phyloP scores from a whole-genome alignment of 2,329 filamentous ascomycete species.

The Ophiostoma fasciatum region DNA sequence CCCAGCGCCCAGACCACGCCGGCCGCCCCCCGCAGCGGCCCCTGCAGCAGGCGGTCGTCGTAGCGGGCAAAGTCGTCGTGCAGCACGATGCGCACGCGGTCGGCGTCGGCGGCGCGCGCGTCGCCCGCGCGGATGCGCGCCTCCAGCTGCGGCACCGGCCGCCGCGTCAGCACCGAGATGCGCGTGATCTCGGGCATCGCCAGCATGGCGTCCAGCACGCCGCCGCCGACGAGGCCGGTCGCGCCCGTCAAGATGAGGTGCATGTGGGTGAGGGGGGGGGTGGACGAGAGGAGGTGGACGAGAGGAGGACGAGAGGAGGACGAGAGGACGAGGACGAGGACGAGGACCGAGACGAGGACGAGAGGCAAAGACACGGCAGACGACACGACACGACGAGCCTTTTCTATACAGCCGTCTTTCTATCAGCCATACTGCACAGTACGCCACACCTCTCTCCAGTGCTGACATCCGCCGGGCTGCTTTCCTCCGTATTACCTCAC shows the following conservation, averaged over 20 bases:
- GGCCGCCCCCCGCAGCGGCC: slow-evolving; percentile 44
- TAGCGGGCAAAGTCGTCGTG: slow-evolving; percentile 54
- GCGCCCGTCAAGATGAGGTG: slow-evolving; percentile 55
- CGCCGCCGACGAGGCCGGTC: slow-evolving; percentile 49
- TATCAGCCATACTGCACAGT: too few relatives aligned
- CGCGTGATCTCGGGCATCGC: slow-evolving; percentile 39
- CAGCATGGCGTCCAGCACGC: slow-evolving; percentile 47
- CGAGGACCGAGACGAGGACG: too few relatives aligned
- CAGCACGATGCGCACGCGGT: slow-evolving; percentile 47
- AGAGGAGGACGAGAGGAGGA: neutral
- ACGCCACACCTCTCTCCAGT: too few relatives aligned
- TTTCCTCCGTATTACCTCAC: too few relatives aligned
- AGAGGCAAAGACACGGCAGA: too few relatives aligned
- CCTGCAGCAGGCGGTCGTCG: slow-evolving; percentile 34
- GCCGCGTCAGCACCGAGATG: slow-evolving; percentile 53
- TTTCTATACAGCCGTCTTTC: too few relatives aligned
- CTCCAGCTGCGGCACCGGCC: slow-evolving; percentile 48
- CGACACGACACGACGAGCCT: too few relatives aligned
- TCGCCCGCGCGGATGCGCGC: slow-evolving; percentile 28
- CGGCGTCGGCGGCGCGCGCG: slow-evolving; percentile 14
- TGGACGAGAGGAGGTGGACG: neutral
- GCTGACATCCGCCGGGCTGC: too few relatives aligned
- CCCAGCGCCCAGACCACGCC: slow-evolving; percentile 65
- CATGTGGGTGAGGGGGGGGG: slow-evolving; percentile 22
- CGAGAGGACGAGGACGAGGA: too few relatives aligned